Conservation (phyloP, 805 yeast species). For the Metschnikowia gruessii region DNA sequence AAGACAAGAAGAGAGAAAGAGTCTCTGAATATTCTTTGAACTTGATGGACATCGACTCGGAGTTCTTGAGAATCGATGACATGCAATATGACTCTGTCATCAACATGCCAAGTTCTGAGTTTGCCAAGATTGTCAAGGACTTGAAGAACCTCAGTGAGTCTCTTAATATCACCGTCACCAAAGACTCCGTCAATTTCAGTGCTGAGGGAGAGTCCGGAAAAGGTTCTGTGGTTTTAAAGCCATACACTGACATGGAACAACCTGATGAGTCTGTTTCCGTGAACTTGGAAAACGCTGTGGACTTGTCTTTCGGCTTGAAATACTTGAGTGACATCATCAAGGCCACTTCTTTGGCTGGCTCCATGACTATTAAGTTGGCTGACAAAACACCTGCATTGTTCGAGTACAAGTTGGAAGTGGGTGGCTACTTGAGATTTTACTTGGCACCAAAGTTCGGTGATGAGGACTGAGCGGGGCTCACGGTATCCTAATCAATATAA, state of each 20-base stretch:
- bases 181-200: slow-evolving; percentile 85
- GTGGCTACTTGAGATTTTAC: slow-evolving; percentile 93
- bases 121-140: slow-evolving; percentile 87
- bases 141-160: slow-evolving; percentile 85
- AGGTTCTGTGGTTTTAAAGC: slow-evolving; percentile 84
- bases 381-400: slow-evolving; percentile 92
- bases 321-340: slow-evolving; percentile 89
- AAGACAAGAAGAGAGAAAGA: slow-evolving; percentile 86
- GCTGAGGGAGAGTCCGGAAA: slow-evolving; percentile 91
- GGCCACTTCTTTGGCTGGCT: slow-evolving; percentile 74
- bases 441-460: slow-evolving; percentile 98
- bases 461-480: slow-evolving; percentile 47
- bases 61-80: slow-evolving; percentile 89
- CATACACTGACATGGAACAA: slow-evolving; percentile 74
- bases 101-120: slow-evolving; percentile 83
- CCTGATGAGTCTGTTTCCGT: slow-evolving; percentile 74
- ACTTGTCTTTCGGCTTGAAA: slow-evolving; percentile 86
- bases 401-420: slow-evolving; percentile 79
- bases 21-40: slow-evolving; percentile 88
- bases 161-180: slow-evolving; percentile 78
- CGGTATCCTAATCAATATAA: neutral
- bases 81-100: slow-evolving; percentile 86
- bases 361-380: slow-evolving; percentile 81
- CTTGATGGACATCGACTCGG: slow-evolving; percentile 95
- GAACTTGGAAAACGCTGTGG: slow-evolving; percentile 81